phyloP scores from a whole-genome alignment of 1,139 yeast species.

The Debaryomyces sp. region DNA sequence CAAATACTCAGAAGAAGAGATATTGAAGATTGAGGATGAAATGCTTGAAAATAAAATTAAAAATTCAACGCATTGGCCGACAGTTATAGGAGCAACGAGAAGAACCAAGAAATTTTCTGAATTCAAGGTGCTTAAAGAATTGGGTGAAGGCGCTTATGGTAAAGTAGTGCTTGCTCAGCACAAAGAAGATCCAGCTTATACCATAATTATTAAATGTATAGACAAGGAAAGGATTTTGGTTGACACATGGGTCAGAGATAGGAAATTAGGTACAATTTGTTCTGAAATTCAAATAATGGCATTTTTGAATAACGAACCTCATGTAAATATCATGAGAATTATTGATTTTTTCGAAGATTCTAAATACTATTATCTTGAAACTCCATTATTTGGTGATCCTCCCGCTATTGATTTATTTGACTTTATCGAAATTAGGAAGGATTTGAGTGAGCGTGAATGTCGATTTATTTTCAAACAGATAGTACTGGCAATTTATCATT shows the following conservation, averaged over 20 bases:
- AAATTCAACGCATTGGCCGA: conserved; percentile 53
- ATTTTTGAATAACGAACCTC: conserved; percentile 71
- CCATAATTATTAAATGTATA: conserved; percentile 82
- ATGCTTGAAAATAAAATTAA: conserved; percentile 36
- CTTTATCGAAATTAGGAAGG: conserved; percentile 78
- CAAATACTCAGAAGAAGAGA: conserved; percentile 40
- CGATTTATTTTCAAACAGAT: conserved; percentile 78
- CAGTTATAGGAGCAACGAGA: conserved; percentile 58
- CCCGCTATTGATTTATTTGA: conserved; percentile 94
- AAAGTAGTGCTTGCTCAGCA: conserved; percentile 83
- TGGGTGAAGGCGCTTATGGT: conserved; percentile 98
- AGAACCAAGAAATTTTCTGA: conserved; percentile 71
- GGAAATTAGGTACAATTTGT: conserved; percentile 89
- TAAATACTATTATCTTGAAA: conserved; percentile 84
- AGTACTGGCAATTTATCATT: conserved; percentile 73
- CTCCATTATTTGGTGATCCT: conserved; percentile 84
- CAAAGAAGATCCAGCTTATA: conserved; percentile 60
- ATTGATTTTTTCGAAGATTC: conserved; percentile 92
- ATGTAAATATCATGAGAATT: conserved; percentile 82
- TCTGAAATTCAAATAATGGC: conserved; percentile 93
- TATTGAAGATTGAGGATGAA: conserved; percentile 48
- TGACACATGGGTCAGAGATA: conserved; percentile 96
- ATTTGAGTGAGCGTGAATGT: conserved; percentile 78
- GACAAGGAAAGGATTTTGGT: conserved; percentile 91
- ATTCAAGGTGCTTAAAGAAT: conserved; percentile 67